Evolutionary conservation across 352 stramenopile genomes (phyloP).

Genomic region (Thalassiosira mediterranea): DNA sequence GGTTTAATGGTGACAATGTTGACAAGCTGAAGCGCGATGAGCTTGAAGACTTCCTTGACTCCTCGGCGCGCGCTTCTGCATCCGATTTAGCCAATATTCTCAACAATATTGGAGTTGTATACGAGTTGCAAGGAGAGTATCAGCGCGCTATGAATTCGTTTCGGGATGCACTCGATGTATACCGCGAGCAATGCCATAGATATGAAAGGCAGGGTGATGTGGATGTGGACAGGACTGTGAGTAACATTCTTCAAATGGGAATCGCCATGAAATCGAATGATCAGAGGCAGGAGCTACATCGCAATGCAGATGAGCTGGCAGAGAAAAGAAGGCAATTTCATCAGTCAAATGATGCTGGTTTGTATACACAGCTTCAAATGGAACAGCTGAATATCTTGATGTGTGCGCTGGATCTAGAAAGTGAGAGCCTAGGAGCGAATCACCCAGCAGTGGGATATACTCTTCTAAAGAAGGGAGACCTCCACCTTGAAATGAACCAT

Average conservation of each 20-base stretch:
- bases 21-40: constrained; percentile 23
- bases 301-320: constrained; percentile 26
- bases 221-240: constrained; percentile 55
- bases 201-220: constrained; percentile 54
- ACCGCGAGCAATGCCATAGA: constrained; percentile 49
- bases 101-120: constrained; percentile 58
- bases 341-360: constrained; percentile 7
- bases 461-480: constrained; percentile 47
- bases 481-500: constrained; percentile 58
- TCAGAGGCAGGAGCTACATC: constrained; percentile 46
- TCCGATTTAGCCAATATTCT: constrained; percentile 50
- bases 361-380: constrained; percentile 32
- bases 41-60: constrained; percentile 36
- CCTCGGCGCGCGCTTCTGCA: constrained; percentile 22
- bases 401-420: constrained; percentile 50
- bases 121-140: constrained; percentile 48
- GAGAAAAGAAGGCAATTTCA: background rate
- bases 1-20: constrained; percentile 1
- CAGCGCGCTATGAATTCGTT: constrained; percentile 45
- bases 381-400: constrained; percentile 53
- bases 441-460: constrained; percentile 53
- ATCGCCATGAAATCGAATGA: constrained; percentile 43
- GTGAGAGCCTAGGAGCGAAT: constrained; percentile 41
- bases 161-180: constrained; percentile 49
- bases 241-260: constrained; percentile 59